Evolutionary conservation across 2,329 filamentous ascomycete species (phyloP).

Genomic region (Botrytis hyacinthi): DNA sequence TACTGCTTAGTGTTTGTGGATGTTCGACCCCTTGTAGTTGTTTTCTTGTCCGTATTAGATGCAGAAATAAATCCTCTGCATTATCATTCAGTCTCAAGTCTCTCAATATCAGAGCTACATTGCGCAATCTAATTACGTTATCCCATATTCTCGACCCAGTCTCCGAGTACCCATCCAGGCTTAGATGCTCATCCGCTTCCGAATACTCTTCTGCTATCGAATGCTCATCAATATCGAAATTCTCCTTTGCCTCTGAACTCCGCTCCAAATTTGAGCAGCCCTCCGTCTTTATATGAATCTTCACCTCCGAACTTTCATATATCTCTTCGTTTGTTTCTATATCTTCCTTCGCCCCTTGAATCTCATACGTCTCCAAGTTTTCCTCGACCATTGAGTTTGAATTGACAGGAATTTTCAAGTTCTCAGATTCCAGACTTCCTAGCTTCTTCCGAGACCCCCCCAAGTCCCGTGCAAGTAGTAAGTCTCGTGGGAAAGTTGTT

Average conservation of each 20-base stretch:
- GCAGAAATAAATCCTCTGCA: not conserved
- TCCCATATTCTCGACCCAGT: not conserved
- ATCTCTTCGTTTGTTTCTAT: too few relatives aligned
- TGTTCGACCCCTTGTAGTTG: not conserved
- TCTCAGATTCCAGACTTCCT: fast-evolving
- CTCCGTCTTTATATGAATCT: not conserved
- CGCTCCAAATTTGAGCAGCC: too few relatives aligned
- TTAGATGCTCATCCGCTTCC: not conserved
- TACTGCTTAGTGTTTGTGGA: not conserved
- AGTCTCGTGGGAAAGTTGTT: fast-evolving
- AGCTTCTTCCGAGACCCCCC: not conserved
- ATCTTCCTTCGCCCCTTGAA: too few relatives aligned
- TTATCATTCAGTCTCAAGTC: not conserved
- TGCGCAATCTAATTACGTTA: not conserved
- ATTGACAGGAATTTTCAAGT: fast-evolving
- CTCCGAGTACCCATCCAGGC: not conserved
- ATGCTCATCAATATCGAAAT: not conserved
- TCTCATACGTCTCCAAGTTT: fast-evolving
- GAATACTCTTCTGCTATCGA: too few relatives aligned
- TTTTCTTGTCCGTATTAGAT: fast-evolving
- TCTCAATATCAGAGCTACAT: not conserved
- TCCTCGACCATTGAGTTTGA: not conserved
- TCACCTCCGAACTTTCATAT: too few relatives aligned
- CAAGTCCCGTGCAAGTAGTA: not conserved
- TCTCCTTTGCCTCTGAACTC: not conserved